Evolutionary conservation across 2,329 filamentous ascomycete species (phyloP).

Genomic region (Colletotrichum australisinense): DNA sequence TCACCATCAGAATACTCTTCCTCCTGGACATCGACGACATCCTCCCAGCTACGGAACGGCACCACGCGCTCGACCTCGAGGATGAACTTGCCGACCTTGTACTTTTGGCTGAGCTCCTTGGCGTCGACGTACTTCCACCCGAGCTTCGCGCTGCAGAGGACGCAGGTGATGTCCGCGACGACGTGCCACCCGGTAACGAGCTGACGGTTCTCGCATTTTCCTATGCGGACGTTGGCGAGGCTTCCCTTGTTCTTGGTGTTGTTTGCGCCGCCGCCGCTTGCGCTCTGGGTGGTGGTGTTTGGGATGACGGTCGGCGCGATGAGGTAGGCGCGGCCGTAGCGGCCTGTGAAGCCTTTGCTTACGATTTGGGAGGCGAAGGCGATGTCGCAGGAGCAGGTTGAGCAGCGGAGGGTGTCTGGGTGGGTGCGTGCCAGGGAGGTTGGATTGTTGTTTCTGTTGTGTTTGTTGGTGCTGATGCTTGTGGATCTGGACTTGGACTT

Average conservation of each 20-base stretch:
- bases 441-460: not conserved
- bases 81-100: conserved; percentile 78
- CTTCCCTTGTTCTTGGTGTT: conserved; percentile 38
- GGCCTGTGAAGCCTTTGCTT: conserved; percentile 74
- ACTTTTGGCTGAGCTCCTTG: conserved; percentile 67
- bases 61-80: conserved; percentile 70
- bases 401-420: conserved; percentile 69
- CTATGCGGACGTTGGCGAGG: conserved; percentile 67
- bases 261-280: conserved; percentile 46
- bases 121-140: conserved; percentile 79
- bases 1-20: conserved; percentile 26
- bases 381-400: conserved; percentile 69
- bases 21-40: conserved; percentile 41
- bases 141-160: conserved; percentile 64
- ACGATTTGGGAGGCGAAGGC: conserved; percentile 71
- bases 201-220: conserved; percentile 64
- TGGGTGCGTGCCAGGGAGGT: conserved; percentile 51
- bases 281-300: conserved; percentile 61
- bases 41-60: conserved; percentile 65
- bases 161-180: conserved; percentile 72
- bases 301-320: conserved; percentile 54
- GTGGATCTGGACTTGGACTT: not conserved
- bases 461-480: not conserved
- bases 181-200: conserved; percentile 73
- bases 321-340: conserved; percentile 72